phyloP scores from a whole-genome alignment of 1,284 basidiomycete genomes.

The Macrocystidia cucumis region DNA sequence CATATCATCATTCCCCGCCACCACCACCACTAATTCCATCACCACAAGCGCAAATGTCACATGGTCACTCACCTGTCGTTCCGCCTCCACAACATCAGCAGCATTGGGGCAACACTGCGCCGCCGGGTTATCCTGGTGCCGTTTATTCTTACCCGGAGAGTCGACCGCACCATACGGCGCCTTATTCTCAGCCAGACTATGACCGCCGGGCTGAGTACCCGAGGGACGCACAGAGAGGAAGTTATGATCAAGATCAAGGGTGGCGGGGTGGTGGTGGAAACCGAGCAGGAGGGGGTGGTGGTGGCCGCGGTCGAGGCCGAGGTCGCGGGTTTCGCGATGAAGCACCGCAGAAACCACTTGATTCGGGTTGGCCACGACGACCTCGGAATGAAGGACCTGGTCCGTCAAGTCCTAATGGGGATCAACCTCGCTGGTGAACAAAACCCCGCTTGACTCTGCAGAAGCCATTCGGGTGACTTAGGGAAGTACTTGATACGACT shows the following conservation, averaged over 20 bases:
- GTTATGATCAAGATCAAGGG: conserved; percentile 7
- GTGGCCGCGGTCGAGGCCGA: conserved; percentile 15
- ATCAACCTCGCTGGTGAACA: no score
- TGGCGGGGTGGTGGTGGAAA: conserved; percentile 5
- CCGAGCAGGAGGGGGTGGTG: no score
- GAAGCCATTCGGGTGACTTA: conserved; percentile 18
- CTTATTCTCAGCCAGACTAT: conserved; percentile 12
- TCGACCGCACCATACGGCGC: conserved; percentile 4
- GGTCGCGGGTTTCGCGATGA: conserved; percentile 22
- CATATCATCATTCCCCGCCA: conserved; percentile 2
- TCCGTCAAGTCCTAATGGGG: conserved; percentile 15
- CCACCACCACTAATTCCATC: conserved; percentile 12
- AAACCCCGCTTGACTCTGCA: no score
- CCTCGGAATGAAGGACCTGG: conserved; percentile 18
- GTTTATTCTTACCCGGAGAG: conserved; percentile 13
- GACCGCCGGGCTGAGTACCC: no score
- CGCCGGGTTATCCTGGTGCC: conserved; percentile 14
- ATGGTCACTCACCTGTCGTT: no score
- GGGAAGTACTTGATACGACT: conserved; percentile 5
- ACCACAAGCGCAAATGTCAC: conserved; percentile 9
- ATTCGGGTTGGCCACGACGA: conserved; percentile 49
- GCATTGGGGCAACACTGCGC: conserved; percentile 10
- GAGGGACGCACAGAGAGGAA: no score
- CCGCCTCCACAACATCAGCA: conserved; percentile 12
- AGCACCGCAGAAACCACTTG: conserved; percentile 32